Evolutionary conservation across 306 rosid species (phyloP), one percentile per base, ranked within the genome.

Genomic region (Prunus campanulata): DNA sequence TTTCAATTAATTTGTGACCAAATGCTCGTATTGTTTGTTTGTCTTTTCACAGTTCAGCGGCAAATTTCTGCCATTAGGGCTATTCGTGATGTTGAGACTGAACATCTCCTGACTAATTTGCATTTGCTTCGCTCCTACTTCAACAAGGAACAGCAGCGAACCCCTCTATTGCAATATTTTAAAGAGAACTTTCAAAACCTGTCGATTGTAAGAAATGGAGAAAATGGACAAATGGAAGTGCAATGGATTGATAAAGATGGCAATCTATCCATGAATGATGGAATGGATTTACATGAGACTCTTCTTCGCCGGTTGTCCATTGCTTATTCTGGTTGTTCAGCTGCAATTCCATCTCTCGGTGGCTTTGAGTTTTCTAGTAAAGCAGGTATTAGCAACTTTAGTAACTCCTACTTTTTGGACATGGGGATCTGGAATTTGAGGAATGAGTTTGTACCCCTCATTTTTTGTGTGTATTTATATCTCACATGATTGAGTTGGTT

Each of bases 1-100:
- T 2, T 44, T 42, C 4, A 14, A 6, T 46, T 46, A 5, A 30
- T 16, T 10, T 12, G 57, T 60, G 68, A 72, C 66, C 42, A 56
- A 49, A 2, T 60, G 77, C 47, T 16, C 14, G 11, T 50, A 25
- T 72, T 22, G 35, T 72, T 14, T 49, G 51, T 60, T 79, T 11
- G 2, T 19, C 24, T 32, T n/a, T 69, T 50, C 46, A 52, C 84
- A 79, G 90, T 90, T 80, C 96, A 88, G 74, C 88, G 88, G 27
- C 93, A 91, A 63, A 78, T 77, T 49, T 76, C 80, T 60, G 93
- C 95, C 30, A 88, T 90, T 75, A 91, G 89, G 81, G 96, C 92
- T 71, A 89, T 90, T 76, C 88, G 95, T 18, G 96, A 95, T 32
- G 89, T 92, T 61, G 93, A 95, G 76, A 78, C 87, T 15, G 87